These are phyloP conservation scores for Scedosporium boydii DNA, from an alignment of 2,329 filamentous ascomycete species.

Conservation along the genomic window DNA sequence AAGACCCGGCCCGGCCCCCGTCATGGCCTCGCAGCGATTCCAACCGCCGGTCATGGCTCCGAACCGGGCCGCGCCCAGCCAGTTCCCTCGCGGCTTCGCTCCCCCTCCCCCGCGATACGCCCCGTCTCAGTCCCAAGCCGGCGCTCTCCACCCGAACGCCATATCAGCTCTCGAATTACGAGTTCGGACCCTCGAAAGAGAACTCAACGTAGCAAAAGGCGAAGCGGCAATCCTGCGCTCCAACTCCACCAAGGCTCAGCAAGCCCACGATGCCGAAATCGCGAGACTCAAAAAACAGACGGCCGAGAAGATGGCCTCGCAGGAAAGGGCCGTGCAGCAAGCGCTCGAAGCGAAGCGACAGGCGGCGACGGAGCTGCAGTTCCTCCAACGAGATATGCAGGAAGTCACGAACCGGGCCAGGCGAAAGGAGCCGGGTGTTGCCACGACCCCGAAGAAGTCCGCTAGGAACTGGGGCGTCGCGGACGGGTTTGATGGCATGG, in stretches of 20 bases:
- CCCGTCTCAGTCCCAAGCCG: constrained; percentile 23
- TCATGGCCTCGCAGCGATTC: constrained; percentile 9
- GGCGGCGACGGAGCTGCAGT: constrained; percentile 60
- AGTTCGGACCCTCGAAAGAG: constrained; percentile 41
- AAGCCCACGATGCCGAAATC: constrained; percentile 55
- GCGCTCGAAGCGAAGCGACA: constrained; percentile 56
- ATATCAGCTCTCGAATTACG: constrained; percentile 40
- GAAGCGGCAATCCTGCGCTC: constrained; percentile 68
- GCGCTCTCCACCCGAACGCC: constrained; percentile 24
- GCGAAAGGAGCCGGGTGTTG: constrained; percentile 30
- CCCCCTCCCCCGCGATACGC: constrained; percentile 18
- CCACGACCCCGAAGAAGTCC: constrained; percentile 52
- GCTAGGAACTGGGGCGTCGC: constrained; percentile 48
- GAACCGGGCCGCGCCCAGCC: constrained; percentile 26
- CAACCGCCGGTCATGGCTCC: constrained; percentile 17
- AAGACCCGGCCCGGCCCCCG: constrained; percentile 3
- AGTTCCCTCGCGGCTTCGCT: constrained; percentile 26
- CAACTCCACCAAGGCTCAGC: constrained; percentile 52
- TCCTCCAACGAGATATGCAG: constrained; percentile 60
- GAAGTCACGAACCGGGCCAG: constrained; percentile 44
- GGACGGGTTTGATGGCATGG: constrained; percentile 69
- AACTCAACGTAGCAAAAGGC: constrained; percentile 55
- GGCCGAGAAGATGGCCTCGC: constrained; percentile 52
- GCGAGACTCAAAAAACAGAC: constrained; percentile 52
- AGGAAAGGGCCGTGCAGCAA: constrained; percentile 54